Conservation (phyloP, 1,284 basidiomycete species). For the Apiotrichum gracile region DNA sequence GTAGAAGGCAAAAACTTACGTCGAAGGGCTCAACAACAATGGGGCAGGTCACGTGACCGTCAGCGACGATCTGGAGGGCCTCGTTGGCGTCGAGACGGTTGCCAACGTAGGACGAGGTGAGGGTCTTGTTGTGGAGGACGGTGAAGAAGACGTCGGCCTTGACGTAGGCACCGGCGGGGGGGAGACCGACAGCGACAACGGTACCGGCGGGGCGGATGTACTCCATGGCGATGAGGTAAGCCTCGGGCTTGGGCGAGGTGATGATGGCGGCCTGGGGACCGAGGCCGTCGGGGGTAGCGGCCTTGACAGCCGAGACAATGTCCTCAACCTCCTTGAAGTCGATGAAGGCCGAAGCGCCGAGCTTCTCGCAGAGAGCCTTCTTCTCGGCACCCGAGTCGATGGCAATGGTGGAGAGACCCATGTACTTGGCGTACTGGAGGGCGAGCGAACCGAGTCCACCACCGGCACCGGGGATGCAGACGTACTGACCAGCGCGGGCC, state of each 20-base stretch:
- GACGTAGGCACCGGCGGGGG: slow-evolving; percentile 52
- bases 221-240: slow-evolving; percentile 64
- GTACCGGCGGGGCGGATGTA: slow-evolving; percentile 60
- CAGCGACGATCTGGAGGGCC: slow-evolving; percentile 55
- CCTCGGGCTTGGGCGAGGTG: slow-evolving; percentile 52
- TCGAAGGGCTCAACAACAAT: slow-evolving; percentile 53
- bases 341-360: slow-evolving; percentile 73
- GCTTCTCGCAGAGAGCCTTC: slow-evolving; percentile 58
- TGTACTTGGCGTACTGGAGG: slow-evolving; percentile 67
- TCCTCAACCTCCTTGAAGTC: slow-evolving; percentile 59
- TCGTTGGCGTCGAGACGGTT: slow-evolving; percentile 65
- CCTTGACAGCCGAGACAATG: slow-evolving; percentile 45
- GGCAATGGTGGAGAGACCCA: slow-evolving; percentile 72
- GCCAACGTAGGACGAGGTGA: slow-evolving; percentile 72
- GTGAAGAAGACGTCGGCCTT: slow-evolving; percentile 62
- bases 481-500: slow-evolving; percentile 69
- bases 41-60: slow-evolving; percentile 60
- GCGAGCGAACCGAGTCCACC: slow-evolving; percentile 54
- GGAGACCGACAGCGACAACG: slow-evolving; percentile 70
- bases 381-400: slow-evolving; percentile 72
- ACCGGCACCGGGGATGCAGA: slow-evolving; percentile 57
- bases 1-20: too few relatives aligned
- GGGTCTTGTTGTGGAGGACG: slow-evolving; percentile 62
- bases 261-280: slow-evolving; percentile 72
- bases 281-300: slow-evolving; percentile 57